Evolutionary conservation across 257 asterid species (phyloP).

Genomic region (Ophiorrhiza pumila): DNA sequence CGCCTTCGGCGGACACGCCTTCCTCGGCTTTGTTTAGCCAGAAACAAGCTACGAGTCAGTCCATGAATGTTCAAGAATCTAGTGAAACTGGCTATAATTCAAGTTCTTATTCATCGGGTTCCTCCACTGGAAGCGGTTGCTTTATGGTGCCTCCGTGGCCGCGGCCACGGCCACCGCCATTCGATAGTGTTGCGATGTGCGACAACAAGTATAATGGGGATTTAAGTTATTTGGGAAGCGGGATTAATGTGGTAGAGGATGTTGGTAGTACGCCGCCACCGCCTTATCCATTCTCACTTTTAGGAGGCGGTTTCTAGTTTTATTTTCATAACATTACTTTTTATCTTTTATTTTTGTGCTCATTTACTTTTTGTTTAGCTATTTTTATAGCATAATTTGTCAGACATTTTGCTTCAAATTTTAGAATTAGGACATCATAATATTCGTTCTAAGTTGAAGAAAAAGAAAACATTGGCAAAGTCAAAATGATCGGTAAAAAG

Average conservation of each 20-base stretch:
- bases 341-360: background rate
- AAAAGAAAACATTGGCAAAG: background rate
- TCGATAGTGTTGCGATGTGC: background rate
- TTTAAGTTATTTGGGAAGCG: background rate
- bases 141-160: conserved; percentile 10
- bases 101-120: conserved; percentile 6
- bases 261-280: conserved; percentile 23
- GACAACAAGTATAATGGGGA: background rate
- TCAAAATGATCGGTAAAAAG: too few relatives aligned
- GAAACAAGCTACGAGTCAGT: background rate
- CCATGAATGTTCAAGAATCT: background rate
- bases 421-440: background rate
- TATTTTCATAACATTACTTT: background rate
- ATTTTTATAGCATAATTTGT: background rate
- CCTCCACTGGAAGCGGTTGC: conserved; percentile 5
- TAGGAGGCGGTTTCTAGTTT: conserved; percentile 46
- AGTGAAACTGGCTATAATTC: background rate
- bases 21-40: conserved; percentile 4
- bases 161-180: conserved; percentile 12
- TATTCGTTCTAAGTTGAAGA: background rate
- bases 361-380: background rate
- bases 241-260: conserved; percentile 13
- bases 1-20: conserved; percentile 17
- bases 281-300: conserved; percentile 67
- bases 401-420: too few relatives aligned